Evolutionary conservation across 1,284 basidiomycete genomes (phyloP), one percentile per base, ranked within the genome.

Genomic region (Irpex sp.): DNA sequence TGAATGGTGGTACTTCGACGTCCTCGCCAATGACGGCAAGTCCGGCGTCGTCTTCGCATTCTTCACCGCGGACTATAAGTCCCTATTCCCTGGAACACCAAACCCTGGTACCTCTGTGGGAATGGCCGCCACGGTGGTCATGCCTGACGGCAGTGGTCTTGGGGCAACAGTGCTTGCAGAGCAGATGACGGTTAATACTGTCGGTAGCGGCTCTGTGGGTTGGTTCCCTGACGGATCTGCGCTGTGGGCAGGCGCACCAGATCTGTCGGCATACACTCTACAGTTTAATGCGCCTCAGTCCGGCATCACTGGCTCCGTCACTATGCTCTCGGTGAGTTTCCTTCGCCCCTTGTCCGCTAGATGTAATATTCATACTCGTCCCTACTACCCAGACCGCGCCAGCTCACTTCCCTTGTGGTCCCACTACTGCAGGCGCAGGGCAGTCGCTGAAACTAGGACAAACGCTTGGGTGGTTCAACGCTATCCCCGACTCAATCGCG

Each of bases 1-100:
- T 59, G 64, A 65, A 46, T 53, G 58, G 49, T 65, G 64, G 64
- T 65, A 65, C 58, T 65, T 61, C 46, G 59, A 65, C 57, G 64
- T 55, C 37, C 17, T 65, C 36, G 7, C 64, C 1, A 7, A 19
- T 5, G 61, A 65, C 58, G 47, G 62, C 46, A 13, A 46, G 11
- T 35, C 53, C 33, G 56, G 50, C 26, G 63, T 39, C 37, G 46
- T 55, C 19, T 17, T 61, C 35, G 37, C 43, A 6, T 59, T 65
- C 61, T 65, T 57, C 59, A 62, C 64, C 19, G 64, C 64, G 5
- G 31, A 58, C 46, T 43, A 50, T n/a, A 55, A 39, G 39, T 61
- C 51, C n/a, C 64, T 65, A 19, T 65, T 59, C 26, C n/a, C 58
- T 7, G 58, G 55, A 3, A 21, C 53, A 4, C 62, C 62, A 6